phyloP scores from a whole-genome alignment of 2,329 filamentous ascomycete genomes.

The Monosporascus ibericus region DNA sequence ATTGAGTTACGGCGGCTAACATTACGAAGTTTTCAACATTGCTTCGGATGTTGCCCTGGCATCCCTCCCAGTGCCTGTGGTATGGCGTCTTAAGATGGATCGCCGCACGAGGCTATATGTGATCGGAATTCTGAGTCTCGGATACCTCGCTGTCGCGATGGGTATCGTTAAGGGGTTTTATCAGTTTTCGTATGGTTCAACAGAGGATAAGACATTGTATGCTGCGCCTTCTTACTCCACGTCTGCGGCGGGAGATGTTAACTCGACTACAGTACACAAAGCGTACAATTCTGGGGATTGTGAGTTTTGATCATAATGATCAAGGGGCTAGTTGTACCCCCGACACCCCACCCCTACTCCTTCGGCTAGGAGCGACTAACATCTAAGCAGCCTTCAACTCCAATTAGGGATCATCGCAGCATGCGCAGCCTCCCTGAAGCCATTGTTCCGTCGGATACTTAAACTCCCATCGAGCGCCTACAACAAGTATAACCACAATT shows the following conservation, averaged over 20 bases:
- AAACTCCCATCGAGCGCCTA: conserved; percentile 4
- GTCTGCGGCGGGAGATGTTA: background rate
- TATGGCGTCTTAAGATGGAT: conserved; percentile 35
- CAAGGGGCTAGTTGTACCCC: too few relatives aligned
- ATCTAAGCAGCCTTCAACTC: conserved; percentile 29
- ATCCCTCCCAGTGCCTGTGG: conserved; percentile 34
- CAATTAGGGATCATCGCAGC: conserved; percentile 34
- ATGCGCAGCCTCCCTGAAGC: conserved; percentile 32
- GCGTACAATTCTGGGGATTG: conserved; percentile 28
- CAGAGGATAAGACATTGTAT: conserved; percentile 28
- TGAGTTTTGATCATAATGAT: conserved; percentile 13
- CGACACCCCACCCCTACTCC: background rate
- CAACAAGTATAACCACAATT: background rate
- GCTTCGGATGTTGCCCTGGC: conserved; percentile 38
- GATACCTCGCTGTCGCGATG: conserved; percentile 34
- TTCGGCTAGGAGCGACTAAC: background rate
- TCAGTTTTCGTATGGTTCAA: conserved; percentile 26
- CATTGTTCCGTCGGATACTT: conserved; percentile 5
- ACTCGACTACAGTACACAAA: conserved; percentile 11
- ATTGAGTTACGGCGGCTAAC: too few relatives aligned
- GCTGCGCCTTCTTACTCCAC: conserved; percentile 2
- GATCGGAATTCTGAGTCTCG: conserved; percentile 34
- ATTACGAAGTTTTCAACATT: conserved; percentile 30
- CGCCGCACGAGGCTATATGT: conserved; percentile 31
- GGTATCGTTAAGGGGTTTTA: conserved; percentile 33